phyloP scores from a whole-genome alignment of 192 early-diverging fungal species.

The Rhizophagus sp. region DNA sequence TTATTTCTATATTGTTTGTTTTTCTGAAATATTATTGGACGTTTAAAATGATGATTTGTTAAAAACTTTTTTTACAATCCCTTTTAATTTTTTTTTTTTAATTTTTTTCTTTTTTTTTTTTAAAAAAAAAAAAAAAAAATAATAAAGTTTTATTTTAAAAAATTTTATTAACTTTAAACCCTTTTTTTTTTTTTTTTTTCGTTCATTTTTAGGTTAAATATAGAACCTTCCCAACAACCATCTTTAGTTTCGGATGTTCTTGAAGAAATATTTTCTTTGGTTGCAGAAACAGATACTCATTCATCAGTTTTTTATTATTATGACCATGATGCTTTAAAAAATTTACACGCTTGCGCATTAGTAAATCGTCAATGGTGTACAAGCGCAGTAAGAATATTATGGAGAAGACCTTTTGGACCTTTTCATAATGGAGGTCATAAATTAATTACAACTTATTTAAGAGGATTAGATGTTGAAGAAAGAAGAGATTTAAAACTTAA shows the following conservation, averaged over 20 bases:
- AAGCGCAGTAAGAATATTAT: slow-evolving; percentile 7
- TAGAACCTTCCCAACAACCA: background rate
- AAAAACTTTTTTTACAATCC: too few relatives aligned
- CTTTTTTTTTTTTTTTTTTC: background rate
- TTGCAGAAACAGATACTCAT: background rate
- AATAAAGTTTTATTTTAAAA: background rate
- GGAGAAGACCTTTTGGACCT: background rate
- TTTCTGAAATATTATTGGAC: background rate
- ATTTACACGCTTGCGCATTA: slow-evolving; percentile 7
- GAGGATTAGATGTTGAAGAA: background rate
- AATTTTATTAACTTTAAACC: background rate
- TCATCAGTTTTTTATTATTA: background rate
- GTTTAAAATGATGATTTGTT: background rate
- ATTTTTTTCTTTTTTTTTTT: too few relatives aligned
- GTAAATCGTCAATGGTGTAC: slow-evolving; percentile 10
- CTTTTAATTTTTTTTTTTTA: too few relatives aligned
- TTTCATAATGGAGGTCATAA: slow-evolving; percentile 7
- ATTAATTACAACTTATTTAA: slow-evolving; percentile 8
- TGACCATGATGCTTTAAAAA: slow-evolving; percentile 4
- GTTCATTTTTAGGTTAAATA: background rate
- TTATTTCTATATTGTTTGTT: background rate
- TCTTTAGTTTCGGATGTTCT: background rate
- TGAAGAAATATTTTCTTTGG: background rate
- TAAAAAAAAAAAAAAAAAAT: too few relatives aligned
- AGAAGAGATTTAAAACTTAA: background rate